These are phyloP conservation scores for Drosera capensis DNA, from an alignment of 148 eudicot species.

Conservation along the genomic window DNA sequence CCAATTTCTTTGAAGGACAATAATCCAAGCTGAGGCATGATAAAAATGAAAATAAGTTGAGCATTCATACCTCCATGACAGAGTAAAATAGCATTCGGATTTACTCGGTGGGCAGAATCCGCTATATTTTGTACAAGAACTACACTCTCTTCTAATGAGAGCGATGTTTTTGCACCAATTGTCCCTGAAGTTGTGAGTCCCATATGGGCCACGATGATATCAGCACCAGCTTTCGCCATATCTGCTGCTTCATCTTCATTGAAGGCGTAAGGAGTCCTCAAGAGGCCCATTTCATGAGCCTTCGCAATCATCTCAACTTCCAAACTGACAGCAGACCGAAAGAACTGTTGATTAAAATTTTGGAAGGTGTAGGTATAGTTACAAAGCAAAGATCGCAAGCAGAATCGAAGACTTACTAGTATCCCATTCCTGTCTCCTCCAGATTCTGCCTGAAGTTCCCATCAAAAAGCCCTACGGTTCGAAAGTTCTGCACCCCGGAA, in stretches of 20 bases:
- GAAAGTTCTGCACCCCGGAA: slow-evolving; percentile 88
- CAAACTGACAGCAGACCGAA: too few species aligned
- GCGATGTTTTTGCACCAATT: slow-evolving; percentile 81
- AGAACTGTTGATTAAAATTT: too few species aligned
- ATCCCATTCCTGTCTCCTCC: slow-evolving; percentile 99
- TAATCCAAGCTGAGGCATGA: too few species aligned
- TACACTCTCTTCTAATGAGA: slow-evolving; percentile 73
- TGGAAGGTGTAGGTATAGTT: too few species aligned
- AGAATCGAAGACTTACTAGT: slow-evolving; percentile 31
- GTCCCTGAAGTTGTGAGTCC: slow-evolving; percentile 92
- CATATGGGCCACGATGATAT: slow-evolving; percentile 92
- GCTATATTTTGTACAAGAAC: slow-evolving; percentile 83
- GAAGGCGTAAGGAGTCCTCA: slow-evolving; percentile 95
- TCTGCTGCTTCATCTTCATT: slow-evolving; percentile 65
- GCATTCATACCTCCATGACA: slow-evolving; percentile 87
- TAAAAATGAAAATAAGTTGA: neutral
- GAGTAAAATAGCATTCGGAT: slow-evolving; percentile 59
- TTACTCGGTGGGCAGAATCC: slow-evolving; percentile 73
- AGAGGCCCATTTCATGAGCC: slow-evolving; percentile 80
- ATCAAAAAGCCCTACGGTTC: slow-evolving; percentile 94
- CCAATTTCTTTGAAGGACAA: too few species aligned
- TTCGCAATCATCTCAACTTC: slow-evolving; percentile 81
- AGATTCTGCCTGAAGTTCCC: slow-evolving; percentile 94
- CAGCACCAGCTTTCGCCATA: slow-evolving; percentile 96
- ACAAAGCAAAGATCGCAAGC: too few species aligned